Evolutionary conservation across 2,329 filamentous ascomycete species (phyloP).

Genomic region (Chaetomium olivaceum): DNA sequence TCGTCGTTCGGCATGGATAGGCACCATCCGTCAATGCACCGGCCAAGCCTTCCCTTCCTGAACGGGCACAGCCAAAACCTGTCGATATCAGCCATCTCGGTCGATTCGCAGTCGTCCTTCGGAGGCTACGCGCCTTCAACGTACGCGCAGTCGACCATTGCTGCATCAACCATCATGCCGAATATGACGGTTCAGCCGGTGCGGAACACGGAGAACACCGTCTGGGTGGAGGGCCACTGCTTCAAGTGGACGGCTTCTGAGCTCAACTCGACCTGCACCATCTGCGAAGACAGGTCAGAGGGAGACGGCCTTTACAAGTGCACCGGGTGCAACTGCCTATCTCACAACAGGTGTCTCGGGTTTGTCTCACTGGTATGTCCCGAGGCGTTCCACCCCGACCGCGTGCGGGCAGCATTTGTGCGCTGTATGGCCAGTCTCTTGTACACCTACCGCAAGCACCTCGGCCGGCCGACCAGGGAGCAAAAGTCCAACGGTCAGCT

Average conservation of each 20-base stretch:
- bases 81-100: conserved; percentile 60
- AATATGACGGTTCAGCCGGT: conserved; percentile 79
- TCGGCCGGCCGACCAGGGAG: conserved; percentile 59
- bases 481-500: conserved; percentile 62
- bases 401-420: conserved; percentile 64
- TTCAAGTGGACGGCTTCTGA: conserved; percentile 67
- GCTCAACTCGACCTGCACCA: conserved; percentile 61
- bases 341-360: conserved; percentile 62
- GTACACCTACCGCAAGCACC: conserved; percentile 65
- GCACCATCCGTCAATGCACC: conserved; percentile 60
- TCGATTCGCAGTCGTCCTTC: conserved; percentile 70
- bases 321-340: conserved; percentile 59
- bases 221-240: conserved; percentile 85
- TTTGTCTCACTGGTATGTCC: conserved; percentile 65
- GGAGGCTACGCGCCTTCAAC: conserved; percentile 76
- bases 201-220: conserved; percentile 72
- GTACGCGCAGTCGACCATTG: conserved; percentile 82
- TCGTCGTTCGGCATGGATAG: conserved; percentile 87
- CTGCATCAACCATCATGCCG: conserved; percentile 84
- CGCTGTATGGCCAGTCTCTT: conserved; percentile 65
- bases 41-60: conserved; percentile 73
- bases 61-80: conserved; percentile 62
- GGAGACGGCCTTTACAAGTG: conserved; percentile 76
- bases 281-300: conserved; percentile 74
- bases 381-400: conserved; percentile 61